Base-by-base conservation (phyloP, 2,329 filamentous ascomycete genomes). In the Alternaria arborescens region DNA sequence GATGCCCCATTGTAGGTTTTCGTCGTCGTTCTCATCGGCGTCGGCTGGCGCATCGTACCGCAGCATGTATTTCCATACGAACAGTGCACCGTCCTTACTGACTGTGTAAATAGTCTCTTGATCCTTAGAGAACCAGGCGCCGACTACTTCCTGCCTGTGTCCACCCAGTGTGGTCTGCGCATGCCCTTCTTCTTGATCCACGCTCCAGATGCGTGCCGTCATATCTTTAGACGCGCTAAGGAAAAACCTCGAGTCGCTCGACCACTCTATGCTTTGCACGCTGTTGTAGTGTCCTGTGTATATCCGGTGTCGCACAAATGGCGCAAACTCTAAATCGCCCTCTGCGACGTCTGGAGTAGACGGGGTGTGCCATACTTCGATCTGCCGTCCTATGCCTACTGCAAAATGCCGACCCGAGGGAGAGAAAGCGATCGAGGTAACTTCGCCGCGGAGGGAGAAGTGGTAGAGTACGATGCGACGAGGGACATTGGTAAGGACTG, bases 91-190 rank as follows among this genome's bases (percentile, higher is more conserved):
- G 78, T 99, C 96, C 78, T 96, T 96, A 80, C 94, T 97, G 66
- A 97, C 88, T 0, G 95, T 98, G 77, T 95, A 99, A 55, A 99
- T 97, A 50, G 88, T 92, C 80, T 99, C 96, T 77, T 99, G 95
- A 70, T 97, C 89, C 63, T 91, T 89, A 0, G 94, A 96, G 76
- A 99, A 99, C 89, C 93, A 99, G n/a, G 94, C 94, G n/a, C 91
- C 92, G 55, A 96, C 86, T 3, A 99, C 91, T 16, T 87, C 90
- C 78, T 97, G 93, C 76, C 93, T 89, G 80, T 99, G 96, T 1
- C 95, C 95, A 4, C 93, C 90, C 63, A 99, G 82, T 16, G 94
- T 92, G 1, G 95, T 99, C 0, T 94, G 93, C 51, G 89, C 88
- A 79, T 98, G 98, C 2, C 91, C 92, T 62, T 94, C 91, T 72